Percentiles rank a stretch among this genome's conserved stretches.
phyloP scores from a whole-genome alignment of 768 basidiomycete species.

The Mycena rebaudengoi region DNA sequence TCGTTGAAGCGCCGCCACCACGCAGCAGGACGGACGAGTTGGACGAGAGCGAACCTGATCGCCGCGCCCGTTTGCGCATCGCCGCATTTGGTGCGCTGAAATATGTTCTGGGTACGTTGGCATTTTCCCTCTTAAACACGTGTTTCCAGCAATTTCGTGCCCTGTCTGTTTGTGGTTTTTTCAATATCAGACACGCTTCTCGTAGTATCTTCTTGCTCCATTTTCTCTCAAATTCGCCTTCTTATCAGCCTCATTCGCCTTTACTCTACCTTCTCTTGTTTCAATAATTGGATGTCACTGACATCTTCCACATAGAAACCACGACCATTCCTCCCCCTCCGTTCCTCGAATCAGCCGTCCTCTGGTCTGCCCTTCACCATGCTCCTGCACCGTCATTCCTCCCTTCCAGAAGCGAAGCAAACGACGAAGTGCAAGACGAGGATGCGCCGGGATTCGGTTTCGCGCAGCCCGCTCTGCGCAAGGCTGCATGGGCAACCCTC shows the following conservation, averaged over 20 bases:
- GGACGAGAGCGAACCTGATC: slow-evolving; percentile 76
- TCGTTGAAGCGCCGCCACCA: not conserved
- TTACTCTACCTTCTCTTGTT: not conserved
- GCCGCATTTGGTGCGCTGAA: slow-evolving; percentile 71
- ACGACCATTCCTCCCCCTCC: slow-evolving; percentile 14
- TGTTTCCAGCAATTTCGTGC: too few species aligned
- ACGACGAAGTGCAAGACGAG: not conserved
- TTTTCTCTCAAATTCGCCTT: not conserved
- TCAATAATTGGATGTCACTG: too few species aligned
- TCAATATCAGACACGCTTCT: too few species aligned
- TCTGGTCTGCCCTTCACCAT: slow-evolving; percentile 69
- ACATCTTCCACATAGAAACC: slow-evolving; percentile 25
- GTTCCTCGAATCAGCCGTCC: slow-evolving; percentile 56
- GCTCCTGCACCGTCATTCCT: slow-evolving; percentile 51
- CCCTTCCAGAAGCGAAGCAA: not conserved
- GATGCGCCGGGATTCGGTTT: slow-evolving; percentile 44
- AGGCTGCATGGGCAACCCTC: slow-evolving; percentile 59
- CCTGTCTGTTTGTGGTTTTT: too few species aligned
- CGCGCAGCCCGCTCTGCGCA: slow-evolving; percentile 62
- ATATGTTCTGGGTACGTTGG: slow-evolving; percentile 72
- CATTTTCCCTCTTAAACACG: too few species aligned
- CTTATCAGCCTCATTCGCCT: not conserved
- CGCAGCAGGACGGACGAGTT: slow-evolving; percentile 62
- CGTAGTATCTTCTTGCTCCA: too few species aligned
- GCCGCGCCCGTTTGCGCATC: slow-evolving; percentile 73